These are phyloP conservation scores for Chenopodium berlandieri DNA, from an alignment of 148 eudicot species.

Conservation along the genomic window DNA sequence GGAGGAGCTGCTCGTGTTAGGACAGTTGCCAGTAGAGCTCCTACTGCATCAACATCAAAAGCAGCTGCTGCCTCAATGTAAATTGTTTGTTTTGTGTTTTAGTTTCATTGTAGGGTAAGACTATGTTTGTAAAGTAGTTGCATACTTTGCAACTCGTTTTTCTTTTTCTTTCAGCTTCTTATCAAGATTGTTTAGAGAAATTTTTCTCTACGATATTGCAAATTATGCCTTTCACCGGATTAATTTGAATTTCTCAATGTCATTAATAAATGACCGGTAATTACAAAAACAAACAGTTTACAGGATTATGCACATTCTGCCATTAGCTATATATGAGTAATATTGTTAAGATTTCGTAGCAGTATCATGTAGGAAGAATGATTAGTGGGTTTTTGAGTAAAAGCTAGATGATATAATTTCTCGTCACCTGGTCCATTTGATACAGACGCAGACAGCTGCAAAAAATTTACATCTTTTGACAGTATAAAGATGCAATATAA, in stretches of 20 bases:
- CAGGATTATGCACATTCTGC: background rate
- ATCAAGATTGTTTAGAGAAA: conserved; percentile 16
- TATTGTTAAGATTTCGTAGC: background rate
- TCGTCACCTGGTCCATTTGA: background rate
- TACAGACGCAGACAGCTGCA: background rate
- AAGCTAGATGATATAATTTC: background rate
- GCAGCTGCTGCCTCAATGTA: conserved; percentile 22
- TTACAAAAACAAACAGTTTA: background rate
- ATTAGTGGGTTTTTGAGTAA: conserved; percentile 1
- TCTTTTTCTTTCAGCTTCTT: conserved; percentile 10
- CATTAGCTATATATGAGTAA: background rate
- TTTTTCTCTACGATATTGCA: conserved; percentile 9
- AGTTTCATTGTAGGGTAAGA: background rate
- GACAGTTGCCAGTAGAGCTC: conserved; percentile 34
- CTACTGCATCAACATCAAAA: conserved; percentile 16
- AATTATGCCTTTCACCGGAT: conserved; percentile 6
- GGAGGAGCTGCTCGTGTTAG: conserved; percentile 36
- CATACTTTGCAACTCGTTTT: conserved; percentile 28
- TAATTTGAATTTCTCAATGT: background rate
- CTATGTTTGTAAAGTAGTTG: conserved; percentile 22
- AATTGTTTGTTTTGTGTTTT: conserved; percentile 5
- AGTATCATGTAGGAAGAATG: background rate
- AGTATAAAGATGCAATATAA: background rate
- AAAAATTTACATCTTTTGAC: background rate
- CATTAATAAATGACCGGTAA: background rate